Percentiles rank a stretch among this genome's conserved stretches.
phyloP scores from a whole-genome alignment of 257 asterid species.

The Scutellaria galericulata region DNA sequence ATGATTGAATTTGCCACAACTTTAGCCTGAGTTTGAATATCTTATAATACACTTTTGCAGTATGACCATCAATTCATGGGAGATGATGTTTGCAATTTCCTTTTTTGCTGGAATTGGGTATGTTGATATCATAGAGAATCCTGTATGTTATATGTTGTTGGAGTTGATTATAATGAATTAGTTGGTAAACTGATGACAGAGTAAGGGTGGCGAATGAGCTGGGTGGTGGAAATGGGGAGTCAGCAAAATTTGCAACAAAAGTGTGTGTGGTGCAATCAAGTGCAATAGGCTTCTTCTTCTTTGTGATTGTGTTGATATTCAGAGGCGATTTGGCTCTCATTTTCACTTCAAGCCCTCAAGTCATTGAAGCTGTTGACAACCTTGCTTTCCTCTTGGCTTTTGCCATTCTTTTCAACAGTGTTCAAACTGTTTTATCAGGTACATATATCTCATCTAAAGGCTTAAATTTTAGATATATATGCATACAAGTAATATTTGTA shows the following conservation, averaged over 20 bases:
- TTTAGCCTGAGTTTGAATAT: too few species aligned
- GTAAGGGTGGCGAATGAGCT: constrained; percentile 68
- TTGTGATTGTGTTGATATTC: constrained; percentile 39
- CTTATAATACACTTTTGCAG: constrained; percentile 36
- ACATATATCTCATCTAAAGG: not conserved
- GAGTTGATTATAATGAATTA: too few species aligned
- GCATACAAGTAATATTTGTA: too few species aligned
- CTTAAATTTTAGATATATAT: too few species aligned
- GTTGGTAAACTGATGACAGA: constrained; percentile 27
- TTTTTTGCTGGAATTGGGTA: constrained; percentile 68
- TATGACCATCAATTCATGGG: constrained; percentile 58
- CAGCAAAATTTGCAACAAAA: constrained; percentile 54
- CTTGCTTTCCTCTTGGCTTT: constrained; percentile 48
- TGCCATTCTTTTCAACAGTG: constrained; percentile 56
- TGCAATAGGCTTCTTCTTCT: constrained; percentile 48
- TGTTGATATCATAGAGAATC: not conserved
- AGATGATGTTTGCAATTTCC: constrained; percentile 61
- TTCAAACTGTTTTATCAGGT: constrained; percentile 71
- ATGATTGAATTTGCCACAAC: too few species aligned
- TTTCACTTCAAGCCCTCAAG: constrained; percentile 34
- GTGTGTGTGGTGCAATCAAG: constrained; percentile 59
- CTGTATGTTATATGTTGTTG: too few species aligned
- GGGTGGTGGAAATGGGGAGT: constrained; percentile 62
- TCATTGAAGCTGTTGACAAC: constrained; percentile 35
- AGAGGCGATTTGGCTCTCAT: constrained; percentile 46